Percentiles rank a stretch among this genome's conserved stretches.
These are phyloP conservation scores for Blastomyces emzantsi DNA, from an alignment of 2,329 filamentous ascomycete genomes.

Conservation along the genomic window DNA sequence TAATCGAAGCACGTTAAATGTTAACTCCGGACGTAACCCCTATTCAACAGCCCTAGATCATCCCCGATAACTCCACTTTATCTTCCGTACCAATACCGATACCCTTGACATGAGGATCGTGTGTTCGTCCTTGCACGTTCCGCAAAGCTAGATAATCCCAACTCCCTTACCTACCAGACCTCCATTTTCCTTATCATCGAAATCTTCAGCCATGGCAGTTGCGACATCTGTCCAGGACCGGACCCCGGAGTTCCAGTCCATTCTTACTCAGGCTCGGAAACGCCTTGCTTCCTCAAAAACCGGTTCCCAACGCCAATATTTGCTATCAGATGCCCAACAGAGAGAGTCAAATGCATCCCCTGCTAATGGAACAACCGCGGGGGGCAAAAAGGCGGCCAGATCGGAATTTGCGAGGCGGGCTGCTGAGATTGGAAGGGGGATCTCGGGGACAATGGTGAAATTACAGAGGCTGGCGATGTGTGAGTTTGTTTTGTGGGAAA, in stretches of 20 bases:
- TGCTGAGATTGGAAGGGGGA: slow-evolving; percentile 83
- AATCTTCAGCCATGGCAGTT: slow-evolving; percentile 25
- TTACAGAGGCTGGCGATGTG: slow-evolving; percentile 83
- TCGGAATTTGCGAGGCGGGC: slow-evolving; percentile 92
- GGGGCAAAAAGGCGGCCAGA: slow-evolving; percentile 43
- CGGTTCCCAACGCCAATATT: slow-evolving; percentile 68
- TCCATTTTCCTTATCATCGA: background rate
- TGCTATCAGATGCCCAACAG: slow-evolving; percentile 62
- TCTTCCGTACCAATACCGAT: background rate
- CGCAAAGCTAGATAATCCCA: background rate
- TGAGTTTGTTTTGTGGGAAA: slow-evolving; percentile 26
- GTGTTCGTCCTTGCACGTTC: background rate
- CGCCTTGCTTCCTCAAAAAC: slow-evolving; percentile 67
- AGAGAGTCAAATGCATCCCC: slow-evolving; percentile 51
- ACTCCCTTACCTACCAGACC: background rate
- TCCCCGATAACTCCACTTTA: background rate
- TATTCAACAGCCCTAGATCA: background rate
- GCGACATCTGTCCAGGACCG: slow-evolving; percentile 78
- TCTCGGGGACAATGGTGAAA: slow-evolving; percentile 88
- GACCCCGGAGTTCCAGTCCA: slow-evolving; percentile 88
- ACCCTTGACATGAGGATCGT: background rate
- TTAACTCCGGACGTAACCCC: background rate
- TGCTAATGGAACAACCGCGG: slow-evolving; percentile 43
- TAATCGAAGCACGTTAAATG: background rate
- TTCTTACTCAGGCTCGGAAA: slow-evolving; percentile 76